Percentiles rank a stretch among this genome's conserved stretches.
These are phyloP conservation scores for Stagonosporopsis tanaceti DNA, from an alignment of 2,329 filamentous ascomycete species.

Conservation along the genomic window DNA sequence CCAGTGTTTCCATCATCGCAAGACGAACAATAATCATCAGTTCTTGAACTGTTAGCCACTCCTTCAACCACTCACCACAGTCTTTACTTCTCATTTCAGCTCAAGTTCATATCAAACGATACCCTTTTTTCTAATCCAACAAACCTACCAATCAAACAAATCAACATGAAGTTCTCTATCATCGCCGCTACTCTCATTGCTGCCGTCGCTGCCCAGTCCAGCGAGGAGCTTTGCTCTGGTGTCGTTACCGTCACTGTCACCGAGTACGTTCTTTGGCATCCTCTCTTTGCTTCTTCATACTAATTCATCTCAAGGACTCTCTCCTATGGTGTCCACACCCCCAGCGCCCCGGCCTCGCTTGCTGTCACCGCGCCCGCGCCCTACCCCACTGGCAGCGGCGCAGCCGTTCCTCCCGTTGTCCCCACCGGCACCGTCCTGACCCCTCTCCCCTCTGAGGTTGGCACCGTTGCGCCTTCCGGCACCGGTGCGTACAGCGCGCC, in stretches of 20 bases:
- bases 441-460: slow-evolving; percentile 20
- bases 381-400: slow-evolving; percentile 36
- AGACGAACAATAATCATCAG: slow-evolving; percentile 18
- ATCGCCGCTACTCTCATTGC: slow-evolving; percentile 37
- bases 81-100: slow-evolving; percentile 17
- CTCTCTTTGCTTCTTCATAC: background rate
- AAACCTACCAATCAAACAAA: slow-evolving; percentile 9
- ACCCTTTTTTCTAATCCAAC: slow-evolving; percentile 6
- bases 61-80: slow-evolving; percentile 10
- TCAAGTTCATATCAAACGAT: slow-evolving; percentile 7
- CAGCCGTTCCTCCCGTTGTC: slow-evolving; percentile 19
- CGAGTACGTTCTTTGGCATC: slow-evolving; percentile 24
- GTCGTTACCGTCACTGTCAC: slow-evolving; percentile 42
- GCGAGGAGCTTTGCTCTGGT: slow-evolving; percentile 33
- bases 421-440: slow-evolving; percentile 26
- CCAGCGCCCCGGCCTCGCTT: slow-evolving; percentile 29
- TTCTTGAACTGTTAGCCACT: slow-evolving; percentile 17
- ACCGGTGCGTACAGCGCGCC: slow-evolving; percentile 34
- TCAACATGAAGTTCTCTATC: slow-evolving; percentile 45
- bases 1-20: slow-evolving; percentile 10
- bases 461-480: slow-evolving; percentile 30
- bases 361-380: slow-evolving; percentile 33
- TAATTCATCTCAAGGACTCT: slow-evolving; percentile 23
- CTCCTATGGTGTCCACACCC: slow-evolving; percentile 30
- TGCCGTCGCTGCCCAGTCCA: slow-evolving; percentile 32